Percentiles rank a stretch among this genome's conserved stretches.
These are phyloP conservation scores for Melampsora abietis-canadensis DNA, from an alignment of 1,284 basidiomycete genomes.

Conservation along the genomic window DNA sequence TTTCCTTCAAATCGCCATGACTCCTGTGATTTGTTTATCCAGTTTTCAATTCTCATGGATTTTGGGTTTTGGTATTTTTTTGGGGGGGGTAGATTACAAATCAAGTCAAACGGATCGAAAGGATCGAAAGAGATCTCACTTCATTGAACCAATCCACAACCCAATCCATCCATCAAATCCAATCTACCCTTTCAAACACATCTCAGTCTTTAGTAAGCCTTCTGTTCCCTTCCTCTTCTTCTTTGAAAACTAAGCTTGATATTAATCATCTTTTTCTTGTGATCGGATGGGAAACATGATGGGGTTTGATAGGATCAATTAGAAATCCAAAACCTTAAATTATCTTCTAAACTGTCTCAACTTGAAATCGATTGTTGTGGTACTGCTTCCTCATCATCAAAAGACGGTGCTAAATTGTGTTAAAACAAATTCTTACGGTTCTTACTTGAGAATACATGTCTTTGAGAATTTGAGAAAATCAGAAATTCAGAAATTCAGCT, in stretches of 20 bases:
- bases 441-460: too few relatives aligned
- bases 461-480: too few relatives aligned
- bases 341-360: background rate
- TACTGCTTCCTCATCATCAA: background rate
- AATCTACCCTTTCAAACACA: background rate
- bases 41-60: too few relatives aligned
- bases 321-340: background rate
- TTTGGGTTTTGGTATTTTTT: background rate
- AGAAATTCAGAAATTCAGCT: too few relatives aligned
- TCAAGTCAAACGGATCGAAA: slow-evolving; percentile 2
- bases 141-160: background rate
- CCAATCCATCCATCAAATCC: background rate
- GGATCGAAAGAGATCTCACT: background rate
- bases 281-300: too few relatives aligned
- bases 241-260: too few relatives aligned
- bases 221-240: too few relatives aligned
- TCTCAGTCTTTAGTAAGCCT: background rate
- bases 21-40: too few relatives aligned
- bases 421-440: background rate
- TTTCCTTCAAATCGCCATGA: background rate
- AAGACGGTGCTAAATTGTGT: background rate
- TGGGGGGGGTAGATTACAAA: background rate
- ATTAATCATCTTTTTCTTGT: too few relatives aligned
- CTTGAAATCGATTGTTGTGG: background rate
- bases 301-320: background rate